Conservation (phyloP, 2,329 filamentous ascomycete species). For the Penicillium sp. region DNA sequence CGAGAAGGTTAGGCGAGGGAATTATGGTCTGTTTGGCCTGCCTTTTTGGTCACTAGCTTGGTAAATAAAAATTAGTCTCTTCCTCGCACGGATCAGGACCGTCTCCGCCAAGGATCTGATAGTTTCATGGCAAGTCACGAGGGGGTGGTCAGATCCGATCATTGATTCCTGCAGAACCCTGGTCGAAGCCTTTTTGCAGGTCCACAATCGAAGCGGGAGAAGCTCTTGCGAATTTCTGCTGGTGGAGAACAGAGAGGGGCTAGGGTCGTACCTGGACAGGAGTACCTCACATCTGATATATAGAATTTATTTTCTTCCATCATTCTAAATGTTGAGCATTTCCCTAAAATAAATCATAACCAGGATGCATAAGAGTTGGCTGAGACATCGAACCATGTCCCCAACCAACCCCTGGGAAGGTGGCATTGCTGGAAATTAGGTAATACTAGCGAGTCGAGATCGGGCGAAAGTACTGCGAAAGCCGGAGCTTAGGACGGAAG, state of each 20-base stretch:
- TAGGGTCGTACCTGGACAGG: conserved; percentile 12
- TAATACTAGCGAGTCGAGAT: conserved; percentile 5
- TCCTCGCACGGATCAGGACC: neutral
- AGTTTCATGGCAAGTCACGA: conserved; percentile 12
- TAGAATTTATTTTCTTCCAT: neutral
- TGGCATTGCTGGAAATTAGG: neutral
- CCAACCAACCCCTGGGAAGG: neutral
- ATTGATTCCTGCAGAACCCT: conserved; percentile 28
- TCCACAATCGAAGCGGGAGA: conserved; percentile 42
- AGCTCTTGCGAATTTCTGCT: conserved; percentile 34
- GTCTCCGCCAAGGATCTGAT: conserved; percentile 6
- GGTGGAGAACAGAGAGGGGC: conserved; percentile 33
- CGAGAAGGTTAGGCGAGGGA: conserved; percentile 25
- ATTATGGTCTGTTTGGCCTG: conserved; percentile 2
- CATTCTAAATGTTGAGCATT: neutral
- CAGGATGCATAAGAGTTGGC: neutral
- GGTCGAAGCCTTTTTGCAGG: conserved; percentile 26
- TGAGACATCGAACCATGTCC: conserved; percentile 8
- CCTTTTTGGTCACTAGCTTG: conserved; percentile 15
- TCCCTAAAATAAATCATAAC: neutral
- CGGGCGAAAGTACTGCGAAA: conserved; percentile 1
- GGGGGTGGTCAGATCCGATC: conserved; percentile 14
- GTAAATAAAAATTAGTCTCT: neutral
- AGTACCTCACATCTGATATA: neutral
- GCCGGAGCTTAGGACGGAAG: neutral